phyloP scores from a whole-genome alignment of 2,329 filamentous ascomycete species.

The Diaporthe nobilis region DNA sequence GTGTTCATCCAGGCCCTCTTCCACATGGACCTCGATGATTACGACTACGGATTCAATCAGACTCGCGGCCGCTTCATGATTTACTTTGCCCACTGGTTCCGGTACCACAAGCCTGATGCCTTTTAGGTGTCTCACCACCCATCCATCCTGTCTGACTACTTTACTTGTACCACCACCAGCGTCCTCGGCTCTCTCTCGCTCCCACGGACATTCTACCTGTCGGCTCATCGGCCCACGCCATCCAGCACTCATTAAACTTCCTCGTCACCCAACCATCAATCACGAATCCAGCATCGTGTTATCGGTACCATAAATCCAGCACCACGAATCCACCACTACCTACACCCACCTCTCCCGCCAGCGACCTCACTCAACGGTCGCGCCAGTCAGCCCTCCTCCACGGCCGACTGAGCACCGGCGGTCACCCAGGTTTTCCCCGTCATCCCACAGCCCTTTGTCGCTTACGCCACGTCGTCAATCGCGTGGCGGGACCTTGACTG shows the following conservation, averaged over 20 bases:
- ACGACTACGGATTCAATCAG: rapidly evolving
- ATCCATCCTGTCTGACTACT: not conserved
- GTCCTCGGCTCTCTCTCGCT: too few relatives aligned
- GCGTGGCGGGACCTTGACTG: not conserved
- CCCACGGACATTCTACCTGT: not conserved
- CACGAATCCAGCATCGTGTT: not conserved
- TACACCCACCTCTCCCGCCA: not conserved
- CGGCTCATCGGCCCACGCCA: not conserved
- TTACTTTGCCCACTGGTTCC: not conserved
- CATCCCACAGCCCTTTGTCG: not conserved
- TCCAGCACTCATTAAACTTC: not conserved
- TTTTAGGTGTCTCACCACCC: not conserved
- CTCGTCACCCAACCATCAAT: not conserved
- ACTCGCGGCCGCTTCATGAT: too few relatives aligned
- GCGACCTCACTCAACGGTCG: not conserved
- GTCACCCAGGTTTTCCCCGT: not conserved
- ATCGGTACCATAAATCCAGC: not conserved
- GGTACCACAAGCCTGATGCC: rapidly evolving
- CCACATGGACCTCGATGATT: not conserved
- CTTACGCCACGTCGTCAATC: not conserved
- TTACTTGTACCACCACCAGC: not conserved
- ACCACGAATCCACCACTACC: not conserved
- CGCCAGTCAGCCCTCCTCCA: too few relatives aligned
- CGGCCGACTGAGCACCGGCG: not conserved
- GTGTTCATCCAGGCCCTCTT: not conserved